Base-by-base conservation (phyloP, 768 basidiomycete genomes). In the Boletellus emodensis region DNA sequence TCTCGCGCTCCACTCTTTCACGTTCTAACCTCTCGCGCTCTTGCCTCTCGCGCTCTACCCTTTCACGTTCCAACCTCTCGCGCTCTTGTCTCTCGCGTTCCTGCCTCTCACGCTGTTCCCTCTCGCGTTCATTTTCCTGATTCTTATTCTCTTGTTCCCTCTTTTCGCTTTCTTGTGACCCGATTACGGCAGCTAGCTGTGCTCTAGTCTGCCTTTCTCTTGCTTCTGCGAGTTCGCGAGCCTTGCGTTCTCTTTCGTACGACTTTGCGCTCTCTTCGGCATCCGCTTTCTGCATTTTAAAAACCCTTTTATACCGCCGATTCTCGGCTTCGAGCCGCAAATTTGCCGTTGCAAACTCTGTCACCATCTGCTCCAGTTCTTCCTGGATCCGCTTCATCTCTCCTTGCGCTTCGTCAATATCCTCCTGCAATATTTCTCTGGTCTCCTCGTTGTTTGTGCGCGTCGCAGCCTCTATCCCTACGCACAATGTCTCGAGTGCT, bases 391-490 rank as follows among this genome's bases (percentile, higher is more conserved):
- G 60, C 18, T 62, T 57, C 50, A 79, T 73, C 52, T 73, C 74
- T n/a, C 61, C 60, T 50, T 74, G 68, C n/a, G 76, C 64, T 48
- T 68, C 71, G 51, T 57, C 64, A 6, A 69, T 67, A 46, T 76
- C 78, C 17, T 67, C 58, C 43, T 74, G 75, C 15, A 80, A 64
- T 54, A 75, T 72, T 39, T 55, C 56, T 43, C 63, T 64, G 2
- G 72, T 75, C 55, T 75, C 77, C 46, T 75, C 74, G 49, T 79
- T 76, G 30, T 76, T 71, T 28, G 53, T 56, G 11, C 69, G 59
- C 48, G 71, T 70, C 3, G 78, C 74, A 13, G 71, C 73, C 51
- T 74, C 68, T 64, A 78, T 76, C 40, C 79, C 77, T 12, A 63
- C 51, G 53, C 73, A 68, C 13, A 84, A 63, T 0, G 64, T 62